Evolutionary conservation across 176 grass and related monocot genomes (phyloP).

Genomic region (Raddia guianensis): DNA sequence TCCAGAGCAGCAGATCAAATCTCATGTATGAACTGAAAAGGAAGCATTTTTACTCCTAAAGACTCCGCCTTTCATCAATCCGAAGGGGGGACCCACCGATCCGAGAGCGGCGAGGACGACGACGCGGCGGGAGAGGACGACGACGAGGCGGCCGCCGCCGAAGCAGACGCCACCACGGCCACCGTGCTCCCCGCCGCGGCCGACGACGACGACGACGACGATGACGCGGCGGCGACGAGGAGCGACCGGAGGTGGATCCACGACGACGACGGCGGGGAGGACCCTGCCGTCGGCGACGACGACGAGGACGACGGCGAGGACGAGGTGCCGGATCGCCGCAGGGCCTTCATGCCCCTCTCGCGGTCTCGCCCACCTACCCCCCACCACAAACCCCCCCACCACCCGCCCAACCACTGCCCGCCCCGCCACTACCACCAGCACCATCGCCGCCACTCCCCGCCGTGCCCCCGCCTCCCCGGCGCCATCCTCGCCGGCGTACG

Average conservation of each 20-base stretch:
- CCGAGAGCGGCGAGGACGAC: slow-evolving; percentile 69
- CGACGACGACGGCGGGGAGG: slow-evolving; percentile 76
- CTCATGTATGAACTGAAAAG: background rate
- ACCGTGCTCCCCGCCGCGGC: slow-evolving; percentile 38
- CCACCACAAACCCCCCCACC: background rate
- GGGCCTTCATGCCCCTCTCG: slow-evolving; percentile 78
- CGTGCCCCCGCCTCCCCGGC: slow-evolving; percentile 20
- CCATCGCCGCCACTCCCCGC: slow-evolving; percentile 26
- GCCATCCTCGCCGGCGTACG: slow-evolving; percentile 42
- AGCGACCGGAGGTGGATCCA: slow-evolving; percentile 95
- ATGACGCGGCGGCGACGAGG: slow-evolving; percentile 70
- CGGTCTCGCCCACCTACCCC: slow-evolving; percentile 43
- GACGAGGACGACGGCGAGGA: slow-evolving; percentile 66
- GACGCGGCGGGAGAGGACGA: slow-evolving; percentile 44
- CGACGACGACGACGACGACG: slow-evolving; percentile 29
- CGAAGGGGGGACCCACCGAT: slow-evolving; percentile 54
- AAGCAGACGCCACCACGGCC: slow-evolving; percentile 35
- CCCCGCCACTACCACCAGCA: slow-evolving; percentile 28
- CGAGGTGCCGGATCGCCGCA: slow-evolving; percentile 78
- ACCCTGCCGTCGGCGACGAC: slow-evolving; percentile 59
- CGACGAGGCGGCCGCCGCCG: slow-evolving; percentile 31
- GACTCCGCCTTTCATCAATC: slow-evolving; percentile 18
- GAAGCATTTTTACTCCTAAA: slow-evolving; percentile 36
- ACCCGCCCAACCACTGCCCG: slow-evolving; percentile 1
- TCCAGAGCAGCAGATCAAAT: slow-evolving; percentile 34